phyloP scores from a whole-genome alignment of 495 filamentous ascomycete genomes.

The Aspergillus funiculosus region DNA sequence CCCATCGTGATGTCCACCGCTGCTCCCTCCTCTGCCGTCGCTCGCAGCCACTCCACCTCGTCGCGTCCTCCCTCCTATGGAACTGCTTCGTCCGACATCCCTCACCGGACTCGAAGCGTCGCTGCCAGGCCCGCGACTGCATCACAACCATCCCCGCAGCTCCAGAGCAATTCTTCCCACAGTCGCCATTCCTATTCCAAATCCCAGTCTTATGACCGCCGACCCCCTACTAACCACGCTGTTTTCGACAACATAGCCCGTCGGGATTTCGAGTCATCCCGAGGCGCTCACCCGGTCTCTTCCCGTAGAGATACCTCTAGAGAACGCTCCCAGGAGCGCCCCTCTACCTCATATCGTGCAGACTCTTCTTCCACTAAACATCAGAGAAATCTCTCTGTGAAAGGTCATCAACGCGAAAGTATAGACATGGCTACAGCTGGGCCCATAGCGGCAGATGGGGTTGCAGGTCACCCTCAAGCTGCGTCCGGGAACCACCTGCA shows the following conservation, averaged over 20 bases:
- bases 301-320: slow-evolving; percentile 51
- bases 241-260: slow-evolving; percentile 50
- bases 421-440: slow-evolving; percentile 51
- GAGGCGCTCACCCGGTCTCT: slow-evolving; percentile 41
- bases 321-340: slow-evolving; percentile 46
- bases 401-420: slow-evolving; percentile 44
- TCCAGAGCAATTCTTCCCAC: slow-evolving; percentile 16
- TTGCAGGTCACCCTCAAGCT: slow-evolving; percentile 41
- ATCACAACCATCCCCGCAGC: slow-evolving; percentile 32
- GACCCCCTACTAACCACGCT: slow-evolving; percentile 46
- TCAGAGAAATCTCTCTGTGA: slow-evolving; percentile 41
- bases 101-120: slow-evolving; percentile 54
- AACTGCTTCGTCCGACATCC: slow-evolving; percentile 44
- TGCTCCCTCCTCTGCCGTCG: slow-evolving; percentile 40
- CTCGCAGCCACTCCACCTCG: slow-evolving; percentile 52
- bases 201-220: slow-evolving; percentile 46
- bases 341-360: slow-evolving; percentile 44
- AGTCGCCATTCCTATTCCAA: slow-evolving; percentile 43
- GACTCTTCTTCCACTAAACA: slow-evolving; percentile 44
- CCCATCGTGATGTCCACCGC: slow-evolving; percentile 48
- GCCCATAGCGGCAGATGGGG: slow-evolving; percentile 32
- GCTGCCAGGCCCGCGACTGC: slow-evolving; percentile 40
- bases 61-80: slow-evolving; percentile 41
- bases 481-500: slow-evolving; percentile 31
- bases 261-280: slow-evolving; percentile 53